Evolutionary conservation across 768 basidiomycete species (phyloP), one percentile per base, ranked within the genome.

Genomic region (Calocybe indica): DNA sequence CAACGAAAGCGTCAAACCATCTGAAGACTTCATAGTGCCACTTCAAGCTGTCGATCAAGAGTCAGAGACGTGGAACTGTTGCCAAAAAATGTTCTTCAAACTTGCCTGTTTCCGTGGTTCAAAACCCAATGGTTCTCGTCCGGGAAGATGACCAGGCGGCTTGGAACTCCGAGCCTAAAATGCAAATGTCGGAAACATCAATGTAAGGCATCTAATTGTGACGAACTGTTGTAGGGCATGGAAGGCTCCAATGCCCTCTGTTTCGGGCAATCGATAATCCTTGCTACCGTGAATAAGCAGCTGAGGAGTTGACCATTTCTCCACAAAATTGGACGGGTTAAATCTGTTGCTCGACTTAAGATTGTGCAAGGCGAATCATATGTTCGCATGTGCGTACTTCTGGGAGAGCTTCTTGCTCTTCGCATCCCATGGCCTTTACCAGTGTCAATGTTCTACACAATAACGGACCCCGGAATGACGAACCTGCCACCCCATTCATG

Each of bases 21-120:
- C 79, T 75, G 68, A 99, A 85, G 9, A 98, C 86, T 62, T 99
- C 95, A 54, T 87, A 73, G 66, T 97, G 91, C 95, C 95, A 98
- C 62, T 92, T 92, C 62, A 95, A 68, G 60, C 89, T 88, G 22
- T 32, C 7, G 22, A 28, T 32, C 9, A 31, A 46, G 11, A 40
- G 46, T 7, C 39, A 45, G 12, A 32, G 36, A 14, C 8, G 29
- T 28, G 31, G 13, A 30, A 15, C 2, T n/a, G 36, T 11, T 15
- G 9, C 7, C 34, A 28, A n/a, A 22, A 47, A 38, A 48, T 32
- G 1, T 35, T 31, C 54, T 22, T 22, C 22, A 22, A 22, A 4
- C 71, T 30, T 28, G 80, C 82, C 82, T 87, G 55, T 90, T 90
- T 45, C 82, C 83, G 50, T 84, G 85, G 46, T 88, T 77, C 51